Conservation (phyloP, 2,329 filamentous ascomycete genomes). For the Aspergillus sp. region DNA sequence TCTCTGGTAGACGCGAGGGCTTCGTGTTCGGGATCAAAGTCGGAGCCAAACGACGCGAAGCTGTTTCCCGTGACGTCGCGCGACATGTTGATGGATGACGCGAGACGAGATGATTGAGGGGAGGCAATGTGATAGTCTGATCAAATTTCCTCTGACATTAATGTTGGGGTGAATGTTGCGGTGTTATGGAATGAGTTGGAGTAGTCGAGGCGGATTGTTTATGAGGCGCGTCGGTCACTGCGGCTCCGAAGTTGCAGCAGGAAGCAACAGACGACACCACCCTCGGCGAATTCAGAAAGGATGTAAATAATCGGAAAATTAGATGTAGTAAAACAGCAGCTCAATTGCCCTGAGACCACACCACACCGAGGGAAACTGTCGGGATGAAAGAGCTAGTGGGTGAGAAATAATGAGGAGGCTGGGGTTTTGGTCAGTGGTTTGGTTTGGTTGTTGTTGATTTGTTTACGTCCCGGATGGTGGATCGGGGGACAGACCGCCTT, state of each 20-base stretch:
- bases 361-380: background rate
- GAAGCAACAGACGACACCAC: slow-evolving; percentile 2
- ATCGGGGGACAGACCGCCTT: slow-evolving; percentile 12
- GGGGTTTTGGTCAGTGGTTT: slow-evolving; percentile 8
- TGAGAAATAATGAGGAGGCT: slow-evolving; percentile 19
- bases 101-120: slow-evolving; percentile 1
- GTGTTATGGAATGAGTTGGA: background rate
- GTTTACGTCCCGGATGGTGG: slow-evolving; percentile 16
- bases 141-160: background rate
- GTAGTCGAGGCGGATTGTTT: slow-evolving; percentile 4
- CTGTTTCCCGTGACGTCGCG: slow-evolving; percentile 26
- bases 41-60: slow-evolving; percentile 32
- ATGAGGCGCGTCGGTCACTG: slow-evolving; percentile 13
- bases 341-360: background rate
- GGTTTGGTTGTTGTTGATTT: slow-evolving; percentile 16
- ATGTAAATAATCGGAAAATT: background rate
- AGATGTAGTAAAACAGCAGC: background rate
- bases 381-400: slow-evolving; percentile 5
- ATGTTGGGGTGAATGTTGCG: background rate
- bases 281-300: background rate
- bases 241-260: slow-evolving; percentile 6
- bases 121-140: background rate
- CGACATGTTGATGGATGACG: slow-evolving; percentile 16
- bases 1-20: slow-evolving; percentile 40
- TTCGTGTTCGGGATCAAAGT: slow-evolving; percentile 45